Evolutionary conservation across 2,329 filamentous ascomycete genomes (phyloP), one percentile per base, ranked within the genome.

Genomic region (Alternaria tenuissima): DNA sequence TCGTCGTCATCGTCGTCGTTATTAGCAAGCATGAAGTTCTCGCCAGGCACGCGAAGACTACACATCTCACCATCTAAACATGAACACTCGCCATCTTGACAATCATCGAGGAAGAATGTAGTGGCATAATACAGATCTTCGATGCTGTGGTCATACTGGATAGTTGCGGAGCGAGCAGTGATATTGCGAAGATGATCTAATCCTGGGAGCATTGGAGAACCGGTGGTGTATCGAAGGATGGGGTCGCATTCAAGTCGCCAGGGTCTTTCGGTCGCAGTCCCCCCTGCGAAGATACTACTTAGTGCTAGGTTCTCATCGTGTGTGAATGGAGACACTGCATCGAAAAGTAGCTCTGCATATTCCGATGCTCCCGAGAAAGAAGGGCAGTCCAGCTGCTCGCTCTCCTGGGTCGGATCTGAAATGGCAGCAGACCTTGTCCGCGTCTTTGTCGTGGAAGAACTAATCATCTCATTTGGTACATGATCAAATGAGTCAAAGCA

Each of bases 61-160:
- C 9, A n/a, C 5, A 20, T 24, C 11, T 44, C 28, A 16, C 16
- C 30, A 28, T 54, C 46, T 5, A 56, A 34, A 18, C 47, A 61
- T 2, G 36, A 42, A 24, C 34, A 64, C 20, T 67, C 58, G 34
- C 51, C 51, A 18, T 57, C 41, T 7, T 34, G 30, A 14, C 46
- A 41, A 20, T 62, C 56, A 28, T 47, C 48, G 6, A 63, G 18
- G 18, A 66, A 63, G 2, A 26, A 42, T 26, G 16, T 20, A 26
- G 61, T 62, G 18, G 61, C 62, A 7, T 56, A 24, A 22, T 49
- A 47, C 3, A 67, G 18, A 6, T 42, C 41, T 12, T 47, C 16
- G 4, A 63, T 59, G 22, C 61, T 57, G 20, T 49, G 24, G 30
- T 63, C 54, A n/a, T 60, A 60, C 12, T 20, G 32, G 20, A 54